Evolutionary conservation across 2,329 filamentous ascomycete species (phyloP), one percentile per base, ranked within the genome.

Genomic region (Blumeria graminis): DNA sequence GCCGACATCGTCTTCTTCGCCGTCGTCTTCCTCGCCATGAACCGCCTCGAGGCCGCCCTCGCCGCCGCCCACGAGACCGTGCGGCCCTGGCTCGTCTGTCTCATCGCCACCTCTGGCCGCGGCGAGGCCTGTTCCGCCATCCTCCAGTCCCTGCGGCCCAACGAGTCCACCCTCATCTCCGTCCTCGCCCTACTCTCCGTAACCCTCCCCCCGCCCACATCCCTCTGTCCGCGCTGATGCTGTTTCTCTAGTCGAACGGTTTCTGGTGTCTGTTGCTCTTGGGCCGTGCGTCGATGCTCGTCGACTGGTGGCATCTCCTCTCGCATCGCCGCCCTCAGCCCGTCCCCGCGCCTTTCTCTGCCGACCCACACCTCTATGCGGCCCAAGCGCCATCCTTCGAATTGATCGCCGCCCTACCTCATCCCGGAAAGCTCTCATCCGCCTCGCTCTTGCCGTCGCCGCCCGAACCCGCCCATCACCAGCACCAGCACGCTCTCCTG

Each of bases 1-100:
- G 77, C 80, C 58, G 89, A 96, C 66, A 87, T 96, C 60, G 81
- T 95, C 64, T 94, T 94, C 74, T 95, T 96, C 69, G 82, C 89
- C 1, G 74, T 94, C 50, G 77, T 94, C 56, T 96, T 96, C 66
- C 82, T 96, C 53, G 86, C 86, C 66, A 77, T 94, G 65, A 85
- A 94, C 68, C 82, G 82, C 62, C 76, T 84, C 14, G 58, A 63
- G 52, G 62, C 59, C 35, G 56, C 63, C 5, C 36, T 62, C 22
- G 64, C 62, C 18, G 61, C 64, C 45, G 71, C 71, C 0, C 60
- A 34, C 0, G 74, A 77, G 32, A 77, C 82, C 1, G 59, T 69
- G 38, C 72, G 75, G 16, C 46, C 38, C 3, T 96, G 86, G 85
- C 67, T 93, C 1, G 10, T 66, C 0, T 98, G 92, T 65, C 73